phyloP scores from a whole-genome alignment of 2,329 filamentous ascomycete genomes.

The Colletotrichum magnum region DNA sequence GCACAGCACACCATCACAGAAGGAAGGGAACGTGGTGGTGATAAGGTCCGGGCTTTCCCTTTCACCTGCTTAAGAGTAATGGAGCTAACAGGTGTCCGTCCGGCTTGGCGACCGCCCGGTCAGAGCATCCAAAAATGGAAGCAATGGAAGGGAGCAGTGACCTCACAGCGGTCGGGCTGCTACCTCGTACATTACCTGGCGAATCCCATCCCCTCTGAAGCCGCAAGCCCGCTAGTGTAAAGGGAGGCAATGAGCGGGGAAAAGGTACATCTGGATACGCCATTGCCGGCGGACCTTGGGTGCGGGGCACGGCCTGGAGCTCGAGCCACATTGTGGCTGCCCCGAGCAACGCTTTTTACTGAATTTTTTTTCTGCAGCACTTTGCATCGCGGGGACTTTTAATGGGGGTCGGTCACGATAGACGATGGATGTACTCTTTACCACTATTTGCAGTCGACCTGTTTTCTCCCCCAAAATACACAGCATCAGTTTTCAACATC shows the following conservation, averaged over 20 bases:
- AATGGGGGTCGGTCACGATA: conserved; percentile 28
- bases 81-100: conserved; percentile 6
- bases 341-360: conserved; percentile 29
- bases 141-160: background rate
- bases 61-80: background rate
- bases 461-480: background rate
- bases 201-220: conserved; percentile 1
- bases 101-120: conserved; percentile 28
- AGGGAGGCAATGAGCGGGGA: conserved; percentile 2
- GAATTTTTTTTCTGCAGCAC: conserved; percentile 21
- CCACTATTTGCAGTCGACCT: no score
- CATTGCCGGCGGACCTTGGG: background rate
- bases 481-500: background rate
- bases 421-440: no score
- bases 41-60: no score
- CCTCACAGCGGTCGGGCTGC: conserved; percentile 18
- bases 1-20: no score
- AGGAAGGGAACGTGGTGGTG: no score
- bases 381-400: conserved; percentile 11
- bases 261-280: background rate
- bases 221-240: background rate
- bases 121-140: conserved; percentile 20
- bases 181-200: no score
- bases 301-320: conserved; percentile 3
- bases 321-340: conserved; percentile 39